Evolutionary conservation across 2,329 filamentous ascomycete genomes (phyloP).

Genomic region (Colletotrichum chrysophilum): DNA sequence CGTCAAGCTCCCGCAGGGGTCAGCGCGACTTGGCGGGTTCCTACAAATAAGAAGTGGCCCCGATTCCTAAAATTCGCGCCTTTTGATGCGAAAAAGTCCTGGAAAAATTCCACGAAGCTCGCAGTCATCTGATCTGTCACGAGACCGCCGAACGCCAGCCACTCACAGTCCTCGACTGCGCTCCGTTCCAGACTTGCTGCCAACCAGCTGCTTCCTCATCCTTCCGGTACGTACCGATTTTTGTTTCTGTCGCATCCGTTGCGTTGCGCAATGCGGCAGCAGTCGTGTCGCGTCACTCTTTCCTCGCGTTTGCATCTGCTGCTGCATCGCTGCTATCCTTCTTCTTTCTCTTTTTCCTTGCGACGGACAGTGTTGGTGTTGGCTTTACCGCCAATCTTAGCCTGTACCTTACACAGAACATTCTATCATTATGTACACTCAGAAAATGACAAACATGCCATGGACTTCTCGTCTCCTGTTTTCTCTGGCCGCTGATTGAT

Average conservation of each 20-base stretch:
- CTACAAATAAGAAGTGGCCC: conserved; percentile 50
- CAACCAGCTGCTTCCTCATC: background rate
- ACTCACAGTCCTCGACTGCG: background rate
- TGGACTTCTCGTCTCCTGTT: background rate
- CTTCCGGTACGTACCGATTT: conserved; percentile 17
- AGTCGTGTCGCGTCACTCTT: background rate
- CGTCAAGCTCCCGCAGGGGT: conserved; percentile 10
- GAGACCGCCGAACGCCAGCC: conserved; percentile 14
- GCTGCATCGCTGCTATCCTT: background rate
- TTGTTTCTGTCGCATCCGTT: conserved; percentile 6
- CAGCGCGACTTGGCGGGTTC: conserved; percentile 29
- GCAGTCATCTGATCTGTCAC: conserved; percentile 23
- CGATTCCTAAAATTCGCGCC: conserved; percentile 41
- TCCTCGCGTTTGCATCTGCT: background rate
- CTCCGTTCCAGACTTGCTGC: background rate
- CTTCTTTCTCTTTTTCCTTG: background rate
- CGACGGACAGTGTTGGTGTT: background rate
- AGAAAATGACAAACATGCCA: conserved; percentile 7
- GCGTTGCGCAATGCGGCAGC: background rate
- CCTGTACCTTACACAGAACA: background rate
- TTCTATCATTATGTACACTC: conserved; percentile 1
- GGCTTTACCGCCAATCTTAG: background rate
- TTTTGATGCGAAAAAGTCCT: conserved; percentile 22
- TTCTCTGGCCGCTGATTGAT: background rate
- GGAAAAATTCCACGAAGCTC: conserved; percentile 17